Conservation (phyloP, 2,329 filamentous ascomycete species). For the Phialocephala subalpina region DNA sequence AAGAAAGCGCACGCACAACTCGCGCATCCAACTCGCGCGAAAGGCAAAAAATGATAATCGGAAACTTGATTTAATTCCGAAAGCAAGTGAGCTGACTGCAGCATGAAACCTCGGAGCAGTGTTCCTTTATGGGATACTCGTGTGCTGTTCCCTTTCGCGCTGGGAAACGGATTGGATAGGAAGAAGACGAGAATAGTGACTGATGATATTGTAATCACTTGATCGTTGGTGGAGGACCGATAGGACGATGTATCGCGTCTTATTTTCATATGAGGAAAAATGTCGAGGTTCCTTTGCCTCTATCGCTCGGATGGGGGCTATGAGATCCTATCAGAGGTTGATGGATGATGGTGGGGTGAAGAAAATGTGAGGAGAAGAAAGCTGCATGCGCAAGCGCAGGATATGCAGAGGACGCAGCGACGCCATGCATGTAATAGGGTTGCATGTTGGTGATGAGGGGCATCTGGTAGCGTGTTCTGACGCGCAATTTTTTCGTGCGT, state of each 20-base stretch:
- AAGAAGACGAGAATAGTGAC: constrained; percentile 7
- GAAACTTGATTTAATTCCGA: not conserved
- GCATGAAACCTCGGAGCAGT: not conserved
- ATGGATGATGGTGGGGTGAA: not conserved
- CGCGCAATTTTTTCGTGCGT: constrained; percentile 7
- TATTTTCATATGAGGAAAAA: constrained; percentile 16
- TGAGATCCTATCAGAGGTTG: constrained; percentile 1
- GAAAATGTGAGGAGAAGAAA: constrained; percentile 8
- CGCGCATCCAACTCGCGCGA: no score
- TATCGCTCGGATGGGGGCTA: constrained; percentile 14
- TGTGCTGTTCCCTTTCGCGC: not conserved
- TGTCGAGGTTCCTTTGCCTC: constrained; percentile 7
- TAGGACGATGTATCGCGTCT: constrained; percentile 4
- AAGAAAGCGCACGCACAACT: no score
- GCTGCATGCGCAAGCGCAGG: constrained; percentile 24
- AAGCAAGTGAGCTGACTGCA: constrained; percentile 13
- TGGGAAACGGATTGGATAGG: not conserved
- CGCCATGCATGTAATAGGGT: constrained; percentile 30
- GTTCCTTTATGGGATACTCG: not conserved
- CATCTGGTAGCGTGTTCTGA: constrained; percentile 10
- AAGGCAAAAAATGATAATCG: constrained; percentile 3
- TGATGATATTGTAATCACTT: constrained; percentile 23
- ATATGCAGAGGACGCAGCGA: constrained; percentile 22
- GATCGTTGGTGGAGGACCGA: constrained; percentile 12
- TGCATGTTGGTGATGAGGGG: constrained; percentile 4